phyloP scores from a whole-genome alignment of 306 rosid species.

The Vigna nakashimae region DNA sequence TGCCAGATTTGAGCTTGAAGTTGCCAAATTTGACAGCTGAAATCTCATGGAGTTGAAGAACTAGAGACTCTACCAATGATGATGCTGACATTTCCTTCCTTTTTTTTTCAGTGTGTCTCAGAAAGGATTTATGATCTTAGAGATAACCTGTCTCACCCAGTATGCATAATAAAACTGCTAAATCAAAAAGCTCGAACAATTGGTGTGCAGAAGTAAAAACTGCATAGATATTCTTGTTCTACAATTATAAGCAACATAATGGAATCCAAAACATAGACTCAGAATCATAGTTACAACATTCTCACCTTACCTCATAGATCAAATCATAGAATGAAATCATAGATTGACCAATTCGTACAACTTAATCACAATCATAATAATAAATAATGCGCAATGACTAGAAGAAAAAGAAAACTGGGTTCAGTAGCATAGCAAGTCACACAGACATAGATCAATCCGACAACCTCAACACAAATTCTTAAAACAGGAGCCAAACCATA shows the following conservation, averaged over 20 bases:
- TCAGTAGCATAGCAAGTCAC: not conserved
- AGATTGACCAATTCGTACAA: not conserved
- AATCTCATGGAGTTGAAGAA: conserved; percentile 83
- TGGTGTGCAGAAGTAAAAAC: not conserved
- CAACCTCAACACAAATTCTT: not conserved
- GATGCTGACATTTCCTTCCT: conserved; percentile 48
- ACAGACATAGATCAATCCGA: not conserved
- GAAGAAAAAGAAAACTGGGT: not conserved
- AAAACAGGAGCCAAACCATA: not conserved
- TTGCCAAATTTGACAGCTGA: conserved; percentile 91
- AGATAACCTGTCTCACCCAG: conserved; percentile 38
- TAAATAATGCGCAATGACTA: not conserved
- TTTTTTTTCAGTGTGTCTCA: not conserved
- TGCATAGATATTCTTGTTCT: conserved; percentile 4
- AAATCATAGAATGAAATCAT: not conserved
- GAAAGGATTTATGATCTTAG: conserved; percentile 3
- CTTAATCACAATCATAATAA: not conserved
- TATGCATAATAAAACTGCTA: not conserved
- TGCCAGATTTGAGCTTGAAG: conserved; percentile 95
- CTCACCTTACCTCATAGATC: not conserved
- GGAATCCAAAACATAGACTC: not conserved
- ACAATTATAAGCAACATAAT: conserved; percentile 14
- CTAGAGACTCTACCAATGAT: conserved; percentile 67
- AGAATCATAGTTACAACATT: not conserved
- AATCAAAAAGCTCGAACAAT: not conserved